Conservation (phyloP, 2,329 filamentous ascomycete species). For the Cytospora schulzeri region DNA sequence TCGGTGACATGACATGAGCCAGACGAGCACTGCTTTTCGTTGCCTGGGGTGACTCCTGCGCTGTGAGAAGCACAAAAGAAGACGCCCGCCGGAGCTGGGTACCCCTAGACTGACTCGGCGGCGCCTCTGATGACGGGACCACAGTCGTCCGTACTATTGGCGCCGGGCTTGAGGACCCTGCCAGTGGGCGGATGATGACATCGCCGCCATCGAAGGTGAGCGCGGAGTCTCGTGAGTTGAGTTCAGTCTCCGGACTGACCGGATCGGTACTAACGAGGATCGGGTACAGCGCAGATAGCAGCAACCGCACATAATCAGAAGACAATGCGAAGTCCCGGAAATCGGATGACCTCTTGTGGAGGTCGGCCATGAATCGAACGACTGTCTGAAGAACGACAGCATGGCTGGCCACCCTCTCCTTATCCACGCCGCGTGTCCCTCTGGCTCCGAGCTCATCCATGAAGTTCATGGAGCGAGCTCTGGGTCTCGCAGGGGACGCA, state of each 20-base stretch:
- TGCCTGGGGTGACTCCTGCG: constrained; percentile 61
- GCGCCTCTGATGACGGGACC: constrained; percentile 51
- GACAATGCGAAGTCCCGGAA: constrained; percentile 82
- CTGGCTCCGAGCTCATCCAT: constrained; percentile 59
- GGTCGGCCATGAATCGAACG: constrained; percentile 75
- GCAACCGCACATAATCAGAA: constrained; percentile 78
- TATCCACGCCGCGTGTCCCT: constrained; percentile 46
- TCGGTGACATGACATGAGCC: constrained; percentile 63
- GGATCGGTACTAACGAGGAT: constrained; percentile 84
- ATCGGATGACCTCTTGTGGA: constrained; percentile 73
- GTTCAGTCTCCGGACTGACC: constrained; percentile 79
- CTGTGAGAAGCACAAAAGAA: constrained; percentile 86
- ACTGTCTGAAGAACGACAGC: constrained; percentile 72
- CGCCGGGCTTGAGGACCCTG: constrained; percentile 58
- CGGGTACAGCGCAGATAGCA: constrained; percentile 82
- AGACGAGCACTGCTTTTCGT: constrained; percentile 62
- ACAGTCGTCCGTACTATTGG: constrained; percentile 75
- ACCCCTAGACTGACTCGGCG: constrained; percentile 49
- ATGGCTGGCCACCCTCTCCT: constrained; percentile 57
- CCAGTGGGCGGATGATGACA: constrained; percentile 78
- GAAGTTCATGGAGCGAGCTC: constrained; percentile 68
- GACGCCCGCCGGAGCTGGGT: constrained; percentile 76
- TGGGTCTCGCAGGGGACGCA: constrained; percentile 41
- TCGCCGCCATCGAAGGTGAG: constrained; percentile 85
- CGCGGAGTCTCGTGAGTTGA: constrained; percentile 79